A percentile compares a stretch with the other conserved stretches of the same genome.
These are phyloP conservation scores for Pythium brassicae DNA, from an alignment of 352 stramenopile genomes.

Conservation along the genomic window DNA sequence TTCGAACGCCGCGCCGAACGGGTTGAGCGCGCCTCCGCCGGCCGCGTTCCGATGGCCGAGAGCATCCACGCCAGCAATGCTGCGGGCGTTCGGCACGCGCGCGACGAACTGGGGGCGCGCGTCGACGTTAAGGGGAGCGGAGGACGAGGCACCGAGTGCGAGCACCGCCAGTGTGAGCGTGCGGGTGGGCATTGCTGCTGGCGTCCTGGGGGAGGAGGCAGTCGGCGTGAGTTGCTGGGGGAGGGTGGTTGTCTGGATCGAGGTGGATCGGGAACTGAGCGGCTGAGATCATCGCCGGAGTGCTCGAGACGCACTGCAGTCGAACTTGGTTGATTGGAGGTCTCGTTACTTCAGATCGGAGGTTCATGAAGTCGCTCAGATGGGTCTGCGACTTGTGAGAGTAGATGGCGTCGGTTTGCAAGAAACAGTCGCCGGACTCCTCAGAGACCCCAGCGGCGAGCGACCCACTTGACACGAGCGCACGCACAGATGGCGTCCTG, in stretches of 20 bases:
- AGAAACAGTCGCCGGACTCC: not conserved
- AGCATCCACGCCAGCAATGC: constrained; percentile 39
- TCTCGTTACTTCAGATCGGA: not conserved
- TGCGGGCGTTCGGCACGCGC: constrained; percentile 53
- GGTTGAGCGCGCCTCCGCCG: constrained; percentile 51
- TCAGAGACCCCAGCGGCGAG: not conserved
- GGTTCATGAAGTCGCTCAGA: not conserved
- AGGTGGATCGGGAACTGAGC: too few species aligned
- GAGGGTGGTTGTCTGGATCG: not conserved
- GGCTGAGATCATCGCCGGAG: too few species aligned
- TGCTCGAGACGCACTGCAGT: too few species aligned
- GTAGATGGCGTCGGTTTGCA: too few species aligned
- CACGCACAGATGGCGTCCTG: not conserved
- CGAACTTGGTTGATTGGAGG: too few species aligned
- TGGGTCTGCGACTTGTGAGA: too few species aligned
- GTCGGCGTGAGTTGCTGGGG: not conserved
- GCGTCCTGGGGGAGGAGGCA: not conserved
- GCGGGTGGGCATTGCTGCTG: not conserved
- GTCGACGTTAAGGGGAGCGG: not conserved
- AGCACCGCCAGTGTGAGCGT: not conserved
- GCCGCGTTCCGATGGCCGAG: constrained; percentile 46
- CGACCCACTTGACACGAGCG: not conserved
- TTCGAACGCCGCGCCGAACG: constrained; percentile 59
- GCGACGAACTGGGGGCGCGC: constrained; percentile 45
- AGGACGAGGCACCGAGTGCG: not conserved